These are phyloP conservation scores for Pigoraptor vietnamica DNA, from an alignment of 78 protist species.

Conservation along the genomic window DNA sequence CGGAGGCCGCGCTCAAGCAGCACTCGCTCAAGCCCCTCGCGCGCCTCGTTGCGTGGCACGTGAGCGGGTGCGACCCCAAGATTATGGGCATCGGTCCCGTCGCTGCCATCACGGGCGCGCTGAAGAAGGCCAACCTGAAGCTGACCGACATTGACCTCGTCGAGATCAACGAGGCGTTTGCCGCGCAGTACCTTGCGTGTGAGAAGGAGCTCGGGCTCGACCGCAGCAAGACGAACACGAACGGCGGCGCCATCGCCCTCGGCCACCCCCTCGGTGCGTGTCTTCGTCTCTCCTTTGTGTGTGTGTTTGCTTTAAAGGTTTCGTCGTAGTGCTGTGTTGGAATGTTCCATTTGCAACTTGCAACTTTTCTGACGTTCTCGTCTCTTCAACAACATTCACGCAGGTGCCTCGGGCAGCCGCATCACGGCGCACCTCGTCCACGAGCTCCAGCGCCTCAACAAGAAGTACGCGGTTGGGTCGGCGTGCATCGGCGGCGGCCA, in stretches of 20 bases:
- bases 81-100: constrained; percentile 62
- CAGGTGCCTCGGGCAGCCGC: constrained; percentile 44
- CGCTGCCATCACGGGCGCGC: constrained; percentile 25
- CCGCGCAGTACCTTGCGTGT: constrained; percentile 53
- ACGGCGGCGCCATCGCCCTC: constrained; percentile 83
- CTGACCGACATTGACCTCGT: constrained; percentile 41
- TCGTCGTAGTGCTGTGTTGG: too few relatives aligned
- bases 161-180: constrained; percentile 85
- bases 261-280: constrained; percentile 87
- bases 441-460: neutral
- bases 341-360: neutral
- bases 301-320: too few relatives aligned
- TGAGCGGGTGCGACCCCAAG: constrained; percentile 53
- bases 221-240: constrained; percentile 34
- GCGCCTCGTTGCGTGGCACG: constrained; percentile 23
- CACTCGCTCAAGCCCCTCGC: constrained; percentile 56
- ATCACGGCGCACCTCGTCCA: constrained; percentile 58
- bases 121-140: constrained; percentile 18
- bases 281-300: neutral
- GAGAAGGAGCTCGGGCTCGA: constrained; percentile 11
- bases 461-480: constrained; percentile 47
- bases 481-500: constrained; percentile 85
- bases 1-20: constrained; percentile 39
- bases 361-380: neutral
- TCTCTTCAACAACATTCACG: too few relatives aligned